Conservation (phyloP, 2,329 filamentous ascomycete genomes). For the Fusarium austroafricanum region DNA sequence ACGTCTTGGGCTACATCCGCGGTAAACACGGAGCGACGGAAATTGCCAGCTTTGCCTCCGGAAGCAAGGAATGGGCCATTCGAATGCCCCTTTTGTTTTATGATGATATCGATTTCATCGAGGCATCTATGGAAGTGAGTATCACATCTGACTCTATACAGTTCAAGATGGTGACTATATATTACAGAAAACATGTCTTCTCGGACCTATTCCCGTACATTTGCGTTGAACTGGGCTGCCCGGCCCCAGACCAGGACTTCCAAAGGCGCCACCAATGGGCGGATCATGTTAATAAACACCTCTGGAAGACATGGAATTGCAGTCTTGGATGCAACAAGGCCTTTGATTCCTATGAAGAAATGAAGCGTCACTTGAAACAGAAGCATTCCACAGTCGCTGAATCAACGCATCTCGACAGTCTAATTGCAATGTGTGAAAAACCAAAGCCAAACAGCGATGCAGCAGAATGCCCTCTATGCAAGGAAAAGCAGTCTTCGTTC, state of each 20-base stretch:
- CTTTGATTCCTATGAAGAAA: accelerated
- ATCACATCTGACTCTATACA: accelerated
- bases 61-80: background rate
- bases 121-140: background rate
- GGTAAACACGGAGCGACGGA: accelerated
- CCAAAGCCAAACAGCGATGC: accelerated
- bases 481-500: accelerated
- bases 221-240: background rate
- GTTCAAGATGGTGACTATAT: background rate
- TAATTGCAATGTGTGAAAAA: background rate
- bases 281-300: background rate
- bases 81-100: slow-evolving; percentile 14
- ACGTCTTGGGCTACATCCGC: background rate
- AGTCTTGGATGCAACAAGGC: background rate
- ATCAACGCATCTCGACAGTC: accelerated
- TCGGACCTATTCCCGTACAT: background rate
- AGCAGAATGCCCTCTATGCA: background rate
- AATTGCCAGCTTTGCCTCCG: accelerated
- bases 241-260: background rate
- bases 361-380: accelerated
- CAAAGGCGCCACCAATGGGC: background rate
- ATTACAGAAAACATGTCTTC: background rate
- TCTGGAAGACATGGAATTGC: background rate
- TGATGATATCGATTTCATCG: background rate
- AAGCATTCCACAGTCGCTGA: accelerated